phyloP scores from a whole-genome alignment of 2,329 filamentous ascomycete genomes.

The Sphaerostilbella broomeana region DNA sequence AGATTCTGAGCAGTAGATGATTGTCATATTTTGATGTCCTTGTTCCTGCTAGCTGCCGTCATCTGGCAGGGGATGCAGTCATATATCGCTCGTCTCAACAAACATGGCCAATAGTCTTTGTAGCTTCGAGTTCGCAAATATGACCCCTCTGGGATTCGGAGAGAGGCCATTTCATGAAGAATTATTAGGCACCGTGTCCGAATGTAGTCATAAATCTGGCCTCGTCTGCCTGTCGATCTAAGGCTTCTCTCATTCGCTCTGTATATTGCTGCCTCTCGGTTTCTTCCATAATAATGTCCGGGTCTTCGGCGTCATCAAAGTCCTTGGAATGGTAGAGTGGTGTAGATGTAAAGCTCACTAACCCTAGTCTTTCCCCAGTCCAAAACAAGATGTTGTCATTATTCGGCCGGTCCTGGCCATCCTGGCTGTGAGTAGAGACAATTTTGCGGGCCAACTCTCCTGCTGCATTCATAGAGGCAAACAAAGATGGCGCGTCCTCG shows the following conservation, averaged over 20 bases:
- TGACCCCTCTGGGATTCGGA: too few relatives aligned
- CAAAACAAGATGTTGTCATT: constrained; percentile 72
- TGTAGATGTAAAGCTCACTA: constrained; percentile 56
- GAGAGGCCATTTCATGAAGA: too few relatives aligned
- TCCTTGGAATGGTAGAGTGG: constrained; percentile 43
- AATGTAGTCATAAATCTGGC: constrained; percentile 66
- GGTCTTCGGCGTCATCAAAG: constrained; percentile 41
- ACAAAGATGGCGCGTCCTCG: constrained; percentile 41
- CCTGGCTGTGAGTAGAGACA: constrained; percentile 48
- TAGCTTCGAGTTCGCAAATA: too few relatives aligned
- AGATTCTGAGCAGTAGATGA: too few relatives aligned
- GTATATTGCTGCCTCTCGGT: constrained; percentile 55
- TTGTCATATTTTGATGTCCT: too few relatives aligned
- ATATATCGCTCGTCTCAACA: too few relatives aligned
- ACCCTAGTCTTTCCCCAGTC: constrained; percentile 79
- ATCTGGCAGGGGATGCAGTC: too few relatives aligned
- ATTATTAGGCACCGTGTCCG: too few relatives aligned
- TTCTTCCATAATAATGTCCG: constrained; percentile 41
- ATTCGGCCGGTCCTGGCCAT: constrained; percentile 32
- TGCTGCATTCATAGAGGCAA: constrained; percentile 44
- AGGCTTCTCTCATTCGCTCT: constrained; percentile 64
- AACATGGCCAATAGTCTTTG: too few relatives aligned
- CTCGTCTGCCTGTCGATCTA: constrained; percentile 74
- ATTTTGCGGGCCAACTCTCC: constrained; percentile 79
- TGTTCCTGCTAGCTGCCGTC: too few relatives aligned